Evolutionary conservation across 768 basidiomycete species (phyloP).

Genomic region (Boletus reticuloceps): DNA sequence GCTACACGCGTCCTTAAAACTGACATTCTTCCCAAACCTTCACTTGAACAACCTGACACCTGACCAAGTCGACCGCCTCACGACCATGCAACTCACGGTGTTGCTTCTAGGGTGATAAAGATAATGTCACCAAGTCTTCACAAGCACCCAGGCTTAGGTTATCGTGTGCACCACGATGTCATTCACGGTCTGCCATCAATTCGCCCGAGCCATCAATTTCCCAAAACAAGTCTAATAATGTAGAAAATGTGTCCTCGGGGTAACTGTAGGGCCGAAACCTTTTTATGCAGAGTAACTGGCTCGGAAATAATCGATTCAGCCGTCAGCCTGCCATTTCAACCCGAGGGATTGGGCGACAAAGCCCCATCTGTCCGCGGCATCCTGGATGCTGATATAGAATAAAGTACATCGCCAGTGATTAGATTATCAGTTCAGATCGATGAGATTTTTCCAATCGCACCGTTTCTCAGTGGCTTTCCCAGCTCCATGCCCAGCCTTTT

Average conservation of each 20-base stretch:
- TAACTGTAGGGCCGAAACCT: background rate
- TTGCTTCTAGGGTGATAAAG: too few species aligned
- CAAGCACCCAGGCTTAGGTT: background rate
- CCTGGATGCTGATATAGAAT: slow-evolving; percentile 55
- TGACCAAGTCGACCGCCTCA: background rate
- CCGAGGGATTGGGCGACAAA: slow-evolving; percentile 71
- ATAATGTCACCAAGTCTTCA: background rate
- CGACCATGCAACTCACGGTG: too few species aligned
- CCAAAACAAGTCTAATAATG: background rate
- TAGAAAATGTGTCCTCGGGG: background rate
- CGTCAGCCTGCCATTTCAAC: slow-evolving; percentile 34
- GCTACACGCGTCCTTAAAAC: slow-evolving; percentile 82
- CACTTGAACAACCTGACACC: slow-evolving; percentile 2
- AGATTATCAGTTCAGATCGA: slow-evolving; percentile 12
- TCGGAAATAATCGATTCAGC: slow-evolving; percentile 3
- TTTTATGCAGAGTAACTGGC: background rate
- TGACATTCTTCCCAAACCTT: slow-evolving; percentile 45
- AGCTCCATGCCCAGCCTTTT: slow-evolving; percentile 77
- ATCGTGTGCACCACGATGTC: background rate
- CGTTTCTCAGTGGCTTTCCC: slow-evolving; percentile 75
- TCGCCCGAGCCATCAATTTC: background rate
- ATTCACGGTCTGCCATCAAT: background rate
- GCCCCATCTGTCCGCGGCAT: slow-evolving; percentile 74
- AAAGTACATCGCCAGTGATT: background rate
- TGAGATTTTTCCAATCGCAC: slow-evolving; percentile 28